Base-by-base conservation (phyloP, 2,329 filamentous ascomycete genomes). In the Colletotrichum tamarilloi region DNA sequence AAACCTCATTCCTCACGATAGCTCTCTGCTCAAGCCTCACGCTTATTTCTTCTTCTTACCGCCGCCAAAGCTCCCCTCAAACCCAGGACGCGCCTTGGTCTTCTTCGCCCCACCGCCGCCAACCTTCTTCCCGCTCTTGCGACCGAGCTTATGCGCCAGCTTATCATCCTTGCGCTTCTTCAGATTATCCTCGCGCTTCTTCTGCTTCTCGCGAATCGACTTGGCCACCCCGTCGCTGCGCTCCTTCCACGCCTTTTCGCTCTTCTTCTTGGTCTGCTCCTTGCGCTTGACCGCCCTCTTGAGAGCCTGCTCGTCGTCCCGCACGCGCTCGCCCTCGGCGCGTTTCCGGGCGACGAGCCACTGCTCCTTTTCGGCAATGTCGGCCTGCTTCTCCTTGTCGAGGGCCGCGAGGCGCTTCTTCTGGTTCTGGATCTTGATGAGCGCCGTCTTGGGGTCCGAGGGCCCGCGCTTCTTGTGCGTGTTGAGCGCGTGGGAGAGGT, bases 231-330 rank as follows among this genome's bases (percentile, higher is more conserved):
- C 92, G 32, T 93, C 90, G 52, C 90, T 85, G 62, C 94, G 88
- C 70, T 95, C 93, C 59, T 85, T 89, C 94, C 97, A 98, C 80
- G 97, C 95, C 80, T 93, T 92, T 82, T 95, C 94, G 80, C 94
- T 97, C 90, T 97, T 97, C 84, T 92, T 93, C 90, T 98, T 98
- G 65, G 90, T 87, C 77, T 92, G 91, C 79, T 98, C 95, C 86
- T 98, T 97, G 77, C 96, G 92, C 89, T 98, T 98, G 76, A 98
- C 87, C 0, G 95, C 94, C 87, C 98, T 98, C 88, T 98, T 98
- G 32, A 99, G 88, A 69, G 98, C 85, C 58, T 90, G 91, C 75
- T 95, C 94, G 81, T 98, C 95, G 79, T 98, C 95, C 73, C 91
- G 92, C 42, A 98, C 92, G 80, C 94, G 94, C 80, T 98, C 95